Percentiles rank a stretch among this genome's conserved stretches.
phyloP scores from a whole-genome alignment of 331 rosid genomes.

The Telfairia occidentalis region DNA sequence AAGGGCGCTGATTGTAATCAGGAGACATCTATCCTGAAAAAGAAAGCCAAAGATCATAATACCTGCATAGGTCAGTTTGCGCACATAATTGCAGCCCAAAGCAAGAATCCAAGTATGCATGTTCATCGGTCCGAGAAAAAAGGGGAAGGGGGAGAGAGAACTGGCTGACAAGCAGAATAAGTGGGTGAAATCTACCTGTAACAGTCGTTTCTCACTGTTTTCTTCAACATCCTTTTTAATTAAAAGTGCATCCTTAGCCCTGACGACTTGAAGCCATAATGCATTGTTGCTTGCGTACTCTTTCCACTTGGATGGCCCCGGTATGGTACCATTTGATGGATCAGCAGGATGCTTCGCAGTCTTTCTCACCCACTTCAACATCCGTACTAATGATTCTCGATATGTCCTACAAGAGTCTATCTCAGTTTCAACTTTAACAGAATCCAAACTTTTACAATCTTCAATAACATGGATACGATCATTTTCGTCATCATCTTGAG shows the following conservation, averaged over 20 bases:
- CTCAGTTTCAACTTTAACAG: constrained; percentile 24
- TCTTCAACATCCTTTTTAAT: constrained; percentile 24
- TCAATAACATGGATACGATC: background rate
- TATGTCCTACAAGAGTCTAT: constrained; percentile 37
- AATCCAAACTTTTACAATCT: constrained; percentile 10
- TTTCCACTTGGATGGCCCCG: constrained; percentile 52
- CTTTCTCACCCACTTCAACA: constrained; percentile 59
- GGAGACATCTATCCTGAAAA: constrained; percentile 1
- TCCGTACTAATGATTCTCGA: constrained; percentile 40
- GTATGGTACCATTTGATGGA: constrained; percentile 34
- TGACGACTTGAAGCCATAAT: constrained; percentile 46
- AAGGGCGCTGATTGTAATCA: background rate
- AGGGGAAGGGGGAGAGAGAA: background rate
- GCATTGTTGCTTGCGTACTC: constrained; percentile 28
- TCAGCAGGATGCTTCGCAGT: constrained; percentile 38
- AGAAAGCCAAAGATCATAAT: background rate
- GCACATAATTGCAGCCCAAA: background rate
- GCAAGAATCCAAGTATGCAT: background rate
- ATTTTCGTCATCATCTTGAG: constrained; percentile 17
- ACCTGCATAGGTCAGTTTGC: background rate
- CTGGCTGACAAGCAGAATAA: background rate
- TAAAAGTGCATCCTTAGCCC: constrained; percentile 39
- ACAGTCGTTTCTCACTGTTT: constrained; percentile 28
- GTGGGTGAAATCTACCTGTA: constrained; percentile 36
- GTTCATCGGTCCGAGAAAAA: background rate